Evolutionary conservation across 495 filamentous ascomycete species (phyloP), one percentile per base, ranked within the genome.

Genomic region (Annulohypoxylon nitens): DNA sequence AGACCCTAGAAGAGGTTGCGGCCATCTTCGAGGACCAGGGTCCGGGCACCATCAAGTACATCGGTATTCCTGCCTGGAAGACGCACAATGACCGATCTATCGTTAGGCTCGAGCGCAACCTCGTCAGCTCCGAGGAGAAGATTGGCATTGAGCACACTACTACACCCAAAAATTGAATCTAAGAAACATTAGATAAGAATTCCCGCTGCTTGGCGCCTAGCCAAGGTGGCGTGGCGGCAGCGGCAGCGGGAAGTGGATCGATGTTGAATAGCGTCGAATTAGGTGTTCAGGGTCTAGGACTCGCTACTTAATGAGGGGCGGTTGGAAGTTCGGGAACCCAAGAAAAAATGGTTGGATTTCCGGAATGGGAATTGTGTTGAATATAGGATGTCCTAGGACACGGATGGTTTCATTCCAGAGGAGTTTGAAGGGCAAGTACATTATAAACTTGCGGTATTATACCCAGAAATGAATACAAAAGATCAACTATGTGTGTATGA

Each of bases 1-100:
- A 93, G 85, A 90, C 92, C 11, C 86, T 95, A 2, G 93, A 94
- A 69, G 92, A 95, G 73, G 84, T 93, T 16, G 90, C 91, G 53
- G 82, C 79, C 41, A 90, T 93, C 73, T 95, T 95, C 78, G 90
- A 90, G 53, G 75, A 85, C 60, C 62, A 71, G 14, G 61, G 83
- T 3, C 75, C 78, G 0, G 82, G 83, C 68, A 86, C 89, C 20
- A 83, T 89, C 63, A 88, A 84, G 64, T 88, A 88, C 76, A 85
- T 93, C 59, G 91, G 90, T 43, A 90, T 85, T 0, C 86, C 88
- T 18, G 90, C 91, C 36, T 93, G 91, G 91, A 91, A 90, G 83
- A 92, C 90, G 4, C 81, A 73, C 48, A 83, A 84, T 64, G 77
- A 79, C 18, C 78, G 80, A 20, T 54, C 64, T 14, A 74, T 77